phyloP scores from a whole-genome alignment of 2,329 filamentous ascomycete genomes.

The Alternaria sp. region DNA sequence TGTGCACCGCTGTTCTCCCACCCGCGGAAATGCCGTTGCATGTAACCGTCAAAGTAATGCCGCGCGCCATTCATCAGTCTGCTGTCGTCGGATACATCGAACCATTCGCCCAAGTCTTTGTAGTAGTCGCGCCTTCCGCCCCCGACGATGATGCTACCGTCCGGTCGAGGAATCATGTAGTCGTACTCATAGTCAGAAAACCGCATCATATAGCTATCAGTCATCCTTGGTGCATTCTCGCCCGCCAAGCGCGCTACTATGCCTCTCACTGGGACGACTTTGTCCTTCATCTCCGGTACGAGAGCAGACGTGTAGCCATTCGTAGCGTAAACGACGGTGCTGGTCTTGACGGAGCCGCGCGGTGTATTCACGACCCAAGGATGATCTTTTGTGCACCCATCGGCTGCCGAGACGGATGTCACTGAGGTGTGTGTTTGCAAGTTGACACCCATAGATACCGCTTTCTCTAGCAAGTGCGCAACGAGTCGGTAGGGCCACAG shows the following conservation, averaged over 20 bases:
- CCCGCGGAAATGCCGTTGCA: constrained; percentile 30
- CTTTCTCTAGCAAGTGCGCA: constrained; percentile 10
- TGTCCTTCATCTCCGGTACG: constrained; percentile 46
- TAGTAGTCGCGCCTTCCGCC: constrained; percentile 38
- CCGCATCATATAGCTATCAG: constrained; percentile 50
- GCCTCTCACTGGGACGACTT: constrained; percentile 41
- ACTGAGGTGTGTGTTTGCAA: constrained; percentile 18
- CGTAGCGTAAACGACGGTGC: constrained; percentile 24
- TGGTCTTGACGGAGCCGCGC: constrained; percentile 10
- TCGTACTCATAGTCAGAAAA: constrained; percentile 59
- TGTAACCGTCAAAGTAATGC: constrained; percentile 35
- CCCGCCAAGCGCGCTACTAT: constrained; percentile 12
- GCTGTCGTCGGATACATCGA: constrained; percentile 25
- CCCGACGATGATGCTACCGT: constrained; percentile 7
- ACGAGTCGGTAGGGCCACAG: constrained; percentile 17
- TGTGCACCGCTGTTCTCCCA: constrained; percentile 27
- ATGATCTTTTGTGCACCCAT: neutral
- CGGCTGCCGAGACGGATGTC: neutral
- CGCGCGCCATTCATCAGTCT: constrained; percentile 22
- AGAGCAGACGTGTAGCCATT: constrained; percentile 29
- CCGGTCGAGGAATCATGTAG: constrained; percentile 52
- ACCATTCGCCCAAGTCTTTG: constrained; percentile 22
- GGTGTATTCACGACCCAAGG: constrained; percentile 9
- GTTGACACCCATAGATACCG: constrained; percentile 12
- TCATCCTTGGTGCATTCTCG: constrained; percentile 13